phyloP scores from a whole-genome alignment of 306 rosid species.

The Gastrolobium bilobum region DNA sequence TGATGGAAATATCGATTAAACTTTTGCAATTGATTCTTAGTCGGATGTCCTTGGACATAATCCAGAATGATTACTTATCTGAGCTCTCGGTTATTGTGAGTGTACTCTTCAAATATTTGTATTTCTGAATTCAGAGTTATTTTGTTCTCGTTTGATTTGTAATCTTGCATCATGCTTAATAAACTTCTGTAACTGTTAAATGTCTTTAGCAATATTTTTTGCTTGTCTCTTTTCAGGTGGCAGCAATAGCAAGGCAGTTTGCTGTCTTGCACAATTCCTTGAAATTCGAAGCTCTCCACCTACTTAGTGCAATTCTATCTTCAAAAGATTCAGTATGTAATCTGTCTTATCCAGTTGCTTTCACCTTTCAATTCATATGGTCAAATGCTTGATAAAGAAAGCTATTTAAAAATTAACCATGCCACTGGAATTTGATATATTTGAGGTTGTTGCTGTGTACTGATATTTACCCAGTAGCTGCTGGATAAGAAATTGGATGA shows the following conservation, averaged over 20 bases:
- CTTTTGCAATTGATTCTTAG: slow-evolving; percentile 70
- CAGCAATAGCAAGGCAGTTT: slow-evolving; percentile 73
- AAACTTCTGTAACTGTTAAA: neutral
- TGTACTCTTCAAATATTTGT: slow-evolving; percentile 22
- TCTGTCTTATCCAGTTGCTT: slow-evolving; percentile 38
- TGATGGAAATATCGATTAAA: slow-evolving; percentile 72
- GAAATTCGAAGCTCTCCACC: slow-evolving; percentile 86
- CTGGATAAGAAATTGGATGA: slow-evolving; percentile 22
- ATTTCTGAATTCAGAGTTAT: neutral
- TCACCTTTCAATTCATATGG: slow-evolving; percentile 2
- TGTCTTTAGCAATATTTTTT: slow-evolving; percentile 18
- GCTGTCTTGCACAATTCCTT: slow-evolving; percentile 76
- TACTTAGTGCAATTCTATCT: slow-evolving; percentile 70
- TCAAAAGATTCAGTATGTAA: slow-evolving; percentile 69
- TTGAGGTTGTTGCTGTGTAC: slow-evolving; percentile 25
- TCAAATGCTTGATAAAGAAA: slow-evolving; percentile 30
- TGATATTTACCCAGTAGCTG: slow-evolving; percentile 20
- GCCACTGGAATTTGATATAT: slow-evolving; percentile 32
- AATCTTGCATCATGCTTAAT: slow-evolving; percentile 35
- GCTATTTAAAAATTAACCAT: slow-evolving; percentile 25
- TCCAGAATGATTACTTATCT: slow-evolving; percentile 55
- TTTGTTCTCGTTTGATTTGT: slow-evolving; percentile 38
- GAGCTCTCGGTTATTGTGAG: slow-evolving; percentile 86
- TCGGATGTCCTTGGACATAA: slow-evolving; percentile 60
- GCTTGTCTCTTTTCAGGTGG: slow-evolving; percentile 61